These are phyloP conservation scores for Anethum foeniculum DNA, from an alignment of 140 eudicot species.

Conservation along the genomic window DNA sequence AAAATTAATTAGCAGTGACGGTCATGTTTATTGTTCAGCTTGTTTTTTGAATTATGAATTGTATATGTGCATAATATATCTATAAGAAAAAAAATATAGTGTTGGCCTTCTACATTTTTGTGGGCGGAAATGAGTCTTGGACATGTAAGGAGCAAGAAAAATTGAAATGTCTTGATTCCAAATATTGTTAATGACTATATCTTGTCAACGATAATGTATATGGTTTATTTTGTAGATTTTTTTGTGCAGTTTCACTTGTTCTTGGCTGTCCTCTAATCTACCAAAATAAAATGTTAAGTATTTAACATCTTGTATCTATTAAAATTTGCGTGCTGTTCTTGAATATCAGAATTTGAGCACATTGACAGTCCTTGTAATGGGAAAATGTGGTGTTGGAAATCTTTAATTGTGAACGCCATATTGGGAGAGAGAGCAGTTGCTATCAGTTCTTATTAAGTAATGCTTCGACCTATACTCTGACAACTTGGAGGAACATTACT, in stretches of 20 bases:
- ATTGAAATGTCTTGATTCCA: background rate
- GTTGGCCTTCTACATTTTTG: background rate
- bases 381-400: constrained; percentile 62
- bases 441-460: constrained; percentile 84
- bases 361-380: constrained; percentile 50
- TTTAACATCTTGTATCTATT: no score
- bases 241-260: background rate
- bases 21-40: background rate
- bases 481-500: background rate
- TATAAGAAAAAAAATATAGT: background rate
- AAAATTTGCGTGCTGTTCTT: background rate
- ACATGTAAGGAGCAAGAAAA: background rate
- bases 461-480: background rate
- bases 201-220: background rate
- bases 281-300: background rate
- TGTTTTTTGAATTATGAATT: background rate
- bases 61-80: background rate
- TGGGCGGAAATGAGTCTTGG: background rate
- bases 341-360: constrained; percentile 32
- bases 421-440: constrained; percentile 82
- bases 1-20: background rate
- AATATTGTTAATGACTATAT: background rate
- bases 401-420: constrained; percentile 80
- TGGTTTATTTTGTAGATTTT: background rate
- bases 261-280: background rate